Conservation (phyloP, 306 rosid genomes). For the Cicer pinnatifidum region DNA sequence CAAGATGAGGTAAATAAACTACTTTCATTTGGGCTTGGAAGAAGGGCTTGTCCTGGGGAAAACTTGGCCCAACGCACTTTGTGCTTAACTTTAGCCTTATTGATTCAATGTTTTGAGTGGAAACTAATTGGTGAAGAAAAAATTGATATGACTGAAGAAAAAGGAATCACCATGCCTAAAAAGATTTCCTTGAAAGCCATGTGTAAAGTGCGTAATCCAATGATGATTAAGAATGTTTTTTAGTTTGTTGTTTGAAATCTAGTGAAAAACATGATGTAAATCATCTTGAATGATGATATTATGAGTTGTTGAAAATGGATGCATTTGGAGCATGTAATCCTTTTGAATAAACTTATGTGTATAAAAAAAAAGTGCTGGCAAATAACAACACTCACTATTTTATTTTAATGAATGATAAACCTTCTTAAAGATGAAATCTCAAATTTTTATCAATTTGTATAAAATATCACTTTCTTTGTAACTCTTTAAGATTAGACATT, state of each 20-base stretch:
- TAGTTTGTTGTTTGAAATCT: neutral
- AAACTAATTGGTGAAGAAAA: conserved; percentile 32
- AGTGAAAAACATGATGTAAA: neutral
- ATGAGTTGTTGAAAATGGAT: neutral
- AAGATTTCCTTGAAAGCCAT: conserved; percentile 45
- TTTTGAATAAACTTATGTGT: too few relatives aligned
- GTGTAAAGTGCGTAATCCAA: conserved; percentile 48
- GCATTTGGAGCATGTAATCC: neutral
- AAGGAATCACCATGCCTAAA: conserved; percentile 48
- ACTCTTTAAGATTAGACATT: too few relatives aligned
- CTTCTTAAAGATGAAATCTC: too few relatives aligned
- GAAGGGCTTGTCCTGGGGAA: conserved; percentile 57
- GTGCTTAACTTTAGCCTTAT: conserved; percentile 43
- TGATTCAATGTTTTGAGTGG: conserved; percentile 67
- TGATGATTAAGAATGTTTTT: neutral
- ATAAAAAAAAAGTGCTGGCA: too few relatives aligned
- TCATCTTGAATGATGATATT: neutral
- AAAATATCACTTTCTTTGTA: too few relatives aligned
- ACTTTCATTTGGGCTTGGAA: conserved; percentile 57
- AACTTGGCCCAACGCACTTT: conserved; percentile 51
- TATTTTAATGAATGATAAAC: too few relatives aligned
- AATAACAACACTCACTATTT: too few relatives aligned
- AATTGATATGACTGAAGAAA: conserved; percentile 51
- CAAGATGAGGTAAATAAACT: conserved; percentile 45
- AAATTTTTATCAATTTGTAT: too few relatives aligned